Evolutionary conservation across 192 early-diverging fungal genomes (phyloP).

Genomic region (Backusella macrospora): DNA sequence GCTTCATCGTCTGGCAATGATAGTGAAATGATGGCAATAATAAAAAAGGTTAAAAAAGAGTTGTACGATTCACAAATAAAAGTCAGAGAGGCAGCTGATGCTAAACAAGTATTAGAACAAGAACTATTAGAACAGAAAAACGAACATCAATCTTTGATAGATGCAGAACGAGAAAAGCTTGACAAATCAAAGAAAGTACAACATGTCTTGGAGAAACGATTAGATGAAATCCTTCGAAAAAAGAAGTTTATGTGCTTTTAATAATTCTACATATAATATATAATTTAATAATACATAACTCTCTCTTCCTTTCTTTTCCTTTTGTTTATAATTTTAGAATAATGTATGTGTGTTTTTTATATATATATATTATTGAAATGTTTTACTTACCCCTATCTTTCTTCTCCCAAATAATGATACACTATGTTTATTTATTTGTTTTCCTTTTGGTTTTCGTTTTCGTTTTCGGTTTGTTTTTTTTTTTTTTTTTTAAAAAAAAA

Average conservation of each 20-base stretch:
- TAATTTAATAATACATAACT: background rate
- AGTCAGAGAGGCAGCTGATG: constrained; percentile 7
- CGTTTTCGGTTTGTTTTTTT: no score
- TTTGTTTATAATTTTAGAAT: background rate
- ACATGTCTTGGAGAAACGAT: constrained; percentile 44
- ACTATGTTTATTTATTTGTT: no score
- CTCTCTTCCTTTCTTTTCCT: background rate
- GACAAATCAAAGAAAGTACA: constrained; percentile 34
- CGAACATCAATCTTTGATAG: background rate
- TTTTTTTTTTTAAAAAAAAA: background rate
- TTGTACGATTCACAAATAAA: constrained; percentile 6
- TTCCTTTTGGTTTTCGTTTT: no score
- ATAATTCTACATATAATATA: background rate
- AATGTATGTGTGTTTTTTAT: no score
- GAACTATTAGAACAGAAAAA: constrained; percentile 5
- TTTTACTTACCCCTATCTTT: no score
- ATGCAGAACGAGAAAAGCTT: background rate
- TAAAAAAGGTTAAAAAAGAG: background rate
- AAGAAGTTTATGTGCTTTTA: constrained; percentile 59
- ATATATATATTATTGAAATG: no score
- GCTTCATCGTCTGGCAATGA: no score
- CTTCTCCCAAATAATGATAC: no score
- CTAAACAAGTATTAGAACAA: background rate
- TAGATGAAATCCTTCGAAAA: constrained; percentile 55
- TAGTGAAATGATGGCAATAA: background rate